These are phyloP conservation scores for Hymenochaete sp. DNA, from an alignment of 1,284 basidiomycete genomes.

Conservation along the genomic window DNA sequence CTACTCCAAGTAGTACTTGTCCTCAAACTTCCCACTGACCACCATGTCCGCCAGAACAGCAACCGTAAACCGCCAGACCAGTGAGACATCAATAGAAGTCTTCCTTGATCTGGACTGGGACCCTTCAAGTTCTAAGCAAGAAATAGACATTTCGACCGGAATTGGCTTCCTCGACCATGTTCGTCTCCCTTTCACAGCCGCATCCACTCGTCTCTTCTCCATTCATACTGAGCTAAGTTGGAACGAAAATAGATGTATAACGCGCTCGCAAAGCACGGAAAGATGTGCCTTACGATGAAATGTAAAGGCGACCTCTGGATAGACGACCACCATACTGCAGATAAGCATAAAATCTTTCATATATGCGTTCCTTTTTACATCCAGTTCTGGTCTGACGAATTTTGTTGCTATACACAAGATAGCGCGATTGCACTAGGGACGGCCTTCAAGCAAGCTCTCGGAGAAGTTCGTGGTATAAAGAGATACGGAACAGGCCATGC, in stretches of 20 bases:
- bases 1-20: not conserved
- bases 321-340: slow-evolving; percentile 98
- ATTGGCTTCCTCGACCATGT: slow-evolving; percentile 99
- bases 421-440: slow-evolving; percentile 87
- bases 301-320: slow-evolving; percentile 96
- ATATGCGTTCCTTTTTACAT: not conserved
- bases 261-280: slow-evolving; percentile 89
- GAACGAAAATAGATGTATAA: slow-evolving; percentile 75
- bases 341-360: slow-evolving; percentile 42
- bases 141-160: slow-evolving; percentile 85
- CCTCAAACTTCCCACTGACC: not conserved
- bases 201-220: not conserved
- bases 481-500: slow-evolving; percentile 96
- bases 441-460: slow-evolving; percentile 93
- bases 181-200: slow-evolving; percentile 24
- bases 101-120: slow-evolving; percentile 76
- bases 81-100: slow-evolving; percentile 87
- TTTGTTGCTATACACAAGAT: slow-evolving; percentile 59
- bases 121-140: slow-evolving; percentile 60
- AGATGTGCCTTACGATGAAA: slow-evolving; percentile 82
- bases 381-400: not conserved
- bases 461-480: slow-evolving; percentile 90
- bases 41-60: slow-evolving; percentile 54
- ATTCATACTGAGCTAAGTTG: slow-evolving; percentile 3
- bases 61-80: slow-evolving; percentile 78